Percentiles rank a stretch among this genome's conserved stretches.
phyloP scores from a whole-genome alignment of 257 asterid genomes.

The Solanum peruvianum region DNA sequence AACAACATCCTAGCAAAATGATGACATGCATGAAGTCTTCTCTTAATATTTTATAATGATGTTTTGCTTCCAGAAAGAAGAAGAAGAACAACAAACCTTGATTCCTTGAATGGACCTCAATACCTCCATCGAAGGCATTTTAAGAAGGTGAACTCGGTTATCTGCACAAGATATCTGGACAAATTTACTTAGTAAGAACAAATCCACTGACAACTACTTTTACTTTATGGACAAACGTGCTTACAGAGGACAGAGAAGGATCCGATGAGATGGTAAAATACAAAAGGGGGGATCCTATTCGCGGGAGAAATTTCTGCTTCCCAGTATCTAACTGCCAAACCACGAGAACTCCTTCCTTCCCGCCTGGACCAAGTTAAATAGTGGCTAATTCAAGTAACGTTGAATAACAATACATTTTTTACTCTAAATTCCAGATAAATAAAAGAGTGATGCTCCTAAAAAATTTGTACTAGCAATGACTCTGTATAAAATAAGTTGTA shows the following conservation, averaged over 20 bases:
- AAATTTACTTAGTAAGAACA: slow-evolving; percentile 21
- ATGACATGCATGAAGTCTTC: neutral
- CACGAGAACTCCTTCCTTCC: slow-evolving; percentile 92
- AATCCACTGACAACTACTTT: neutral
- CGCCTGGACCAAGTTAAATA: slow-evolving; percentile 42
- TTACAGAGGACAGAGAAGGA: slow-evolving; percentile 73
- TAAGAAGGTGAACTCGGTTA: slow-evolving; percentile 61
- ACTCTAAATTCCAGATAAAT: neutral
- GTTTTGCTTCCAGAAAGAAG: neutral
- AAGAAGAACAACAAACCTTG: slow-evolving; percentile 38
- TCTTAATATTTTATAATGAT: neutral
- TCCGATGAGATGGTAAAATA: slow-evolving; percentile 67
- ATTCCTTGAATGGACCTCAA: slow-evolving; percentile 77
- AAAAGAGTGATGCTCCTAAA: neutral
- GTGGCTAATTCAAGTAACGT: neutral
- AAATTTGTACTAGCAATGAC: neutral
- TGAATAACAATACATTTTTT: neutral
- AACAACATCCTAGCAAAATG: neutral
- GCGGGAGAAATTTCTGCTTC: slow-evolving; percentile 72
- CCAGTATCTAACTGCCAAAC: slow-evolving; percentile 97
- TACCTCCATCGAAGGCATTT: slow-evolving; percentile 83
- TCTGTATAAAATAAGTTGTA: neutral
- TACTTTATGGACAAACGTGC: slow-evolving; percentile 9
- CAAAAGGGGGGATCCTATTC: slow-evolving; percentile 79
- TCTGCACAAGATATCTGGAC: slow-evolving; percentile 93